phyloP scores from a whole-genome alignment of 176 grass and related monocot genomes.

The Aegilops longissima region DNA sequence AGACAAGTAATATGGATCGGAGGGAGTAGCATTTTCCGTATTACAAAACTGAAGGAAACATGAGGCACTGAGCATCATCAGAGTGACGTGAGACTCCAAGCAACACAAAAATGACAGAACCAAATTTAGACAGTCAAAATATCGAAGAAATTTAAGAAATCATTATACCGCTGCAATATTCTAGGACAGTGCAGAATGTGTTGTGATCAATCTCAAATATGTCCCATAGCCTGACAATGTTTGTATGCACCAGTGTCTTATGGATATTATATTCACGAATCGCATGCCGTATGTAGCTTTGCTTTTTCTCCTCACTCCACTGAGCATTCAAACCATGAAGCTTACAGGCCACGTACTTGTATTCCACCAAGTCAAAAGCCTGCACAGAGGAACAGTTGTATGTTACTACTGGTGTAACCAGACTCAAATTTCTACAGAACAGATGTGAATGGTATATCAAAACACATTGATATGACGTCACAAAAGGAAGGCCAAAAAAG shows the following conservation, averaged over 20 bases:
- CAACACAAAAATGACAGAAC: neutral
- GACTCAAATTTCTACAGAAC: slow-evolving; percentile 15
- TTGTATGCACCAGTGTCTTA: slow-evolving; percentile 95
- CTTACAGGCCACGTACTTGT: slow-evolving; percentile 96
- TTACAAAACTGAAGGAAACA: neutral
- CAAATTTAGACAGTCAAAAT: slow-evolving; percentile 7
- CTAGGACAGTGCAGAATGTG: slow-evolving; percentile 97
- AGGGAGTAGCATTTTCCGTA: no score
- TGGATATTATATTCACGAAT: slow-evolving; percentile 99
- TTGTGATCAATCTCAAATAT: slow-evolving; percentile 99
- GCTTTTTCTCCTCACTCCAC: slow-evolving; percentile 98
- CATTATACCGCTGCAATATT: slow-evolving; percentile 93
- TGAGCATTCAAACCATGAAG: slow-evolving; percentile 97
- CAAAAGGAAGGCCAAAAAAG: slow-evolving; percentile 7
- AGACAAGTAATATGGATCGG: no score
- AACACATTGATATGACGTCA: slow-evolving; percentile 7
- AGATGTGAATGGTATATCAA: neutral
- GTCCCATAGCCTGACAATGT: slow-evolving; percentile 97
- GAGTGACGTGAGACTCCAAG: neutral
- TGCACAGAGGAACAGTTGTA: slow-evolving; percentile 42
- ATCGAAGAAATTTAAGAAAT: slow-evolving; percentile 9
- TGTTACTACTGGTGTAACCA: slow-evolving; percentile 17
- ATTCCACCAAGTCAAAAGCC: slow-evolving; percentile 99
- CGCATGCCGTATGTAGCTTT: slow-evolving; percentile 97
- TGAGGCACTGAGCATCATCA: neutral